Conservation (phyloP, 139 green algal genomes). For the Chlorella ohadii region DNA sequence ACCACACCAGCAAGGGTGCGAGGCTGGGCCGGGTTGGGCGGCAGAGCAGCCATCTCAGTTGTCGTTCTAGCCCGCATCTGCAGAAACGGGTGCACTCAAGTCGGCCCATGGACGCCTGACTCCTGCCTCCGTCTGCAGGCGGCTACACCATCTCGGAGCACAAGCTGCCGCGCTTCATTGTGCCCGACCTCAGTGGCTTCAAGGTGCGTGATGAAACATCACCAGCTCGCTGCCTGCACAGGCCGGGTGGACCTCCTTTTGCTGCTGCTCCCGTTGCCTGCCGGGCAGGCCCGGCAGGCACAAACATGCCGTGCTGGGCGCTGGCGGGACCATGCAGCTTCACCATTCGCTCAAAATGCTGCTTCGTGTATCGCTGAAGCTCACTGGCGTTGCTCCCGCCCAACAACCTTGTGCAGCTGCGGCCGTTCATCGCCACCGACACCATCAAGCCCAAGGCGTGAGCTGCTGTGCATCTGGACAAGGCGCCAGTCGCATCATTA, state of each 20-base stretch:
- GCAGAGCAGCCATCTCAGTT: too few relatives aligned
- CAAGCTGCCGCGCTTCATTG: slow-evolving; percentile 43
- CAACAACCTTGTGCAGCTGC: background rate
- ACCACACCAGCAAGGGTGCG: slow-evolving; percentile 66
- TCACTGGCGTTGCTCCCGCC: background rate
- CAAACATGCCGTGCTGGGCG: background rate
- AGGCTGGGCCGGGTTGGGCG: too few relatives aligned
- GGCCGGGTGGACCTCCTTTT: background rate
- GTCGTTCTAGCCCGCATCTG: background rate
- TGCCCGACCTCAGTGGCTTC: slow-evolving; percentile 49
- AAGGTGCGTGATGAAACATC: slow-evolving; percentile 3
- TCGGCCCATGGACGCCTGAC: too few relatives aligned
- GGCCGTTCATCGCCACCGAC: slow-evolving; percentile 1
- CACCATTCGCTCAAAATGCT: background rate
- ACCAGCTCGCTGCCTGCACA: too few relatives aligned
- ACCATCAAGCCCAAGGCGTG: background rate
- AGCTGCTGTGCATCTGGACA: background rate
- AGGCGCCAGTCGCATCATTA: too few relatives aligned
- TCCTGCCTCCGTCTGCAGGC: slow-evolving; percentile 10
- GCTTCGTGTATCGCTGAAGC: too few relatives aligned
- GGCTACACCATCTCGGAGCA: slow-evolving; percentile 33
- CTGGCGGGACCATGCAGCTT: too few relatives aligned
- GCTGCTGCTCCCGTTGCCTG: background rate
- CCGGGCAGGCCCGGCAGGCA: too few relatives aligned
- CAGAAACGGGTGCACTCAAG: background rate